Base-by-base conservation (phyloP, 2,329 filamentous ascomycete species). In the Claviceps maximensis region DNA sequence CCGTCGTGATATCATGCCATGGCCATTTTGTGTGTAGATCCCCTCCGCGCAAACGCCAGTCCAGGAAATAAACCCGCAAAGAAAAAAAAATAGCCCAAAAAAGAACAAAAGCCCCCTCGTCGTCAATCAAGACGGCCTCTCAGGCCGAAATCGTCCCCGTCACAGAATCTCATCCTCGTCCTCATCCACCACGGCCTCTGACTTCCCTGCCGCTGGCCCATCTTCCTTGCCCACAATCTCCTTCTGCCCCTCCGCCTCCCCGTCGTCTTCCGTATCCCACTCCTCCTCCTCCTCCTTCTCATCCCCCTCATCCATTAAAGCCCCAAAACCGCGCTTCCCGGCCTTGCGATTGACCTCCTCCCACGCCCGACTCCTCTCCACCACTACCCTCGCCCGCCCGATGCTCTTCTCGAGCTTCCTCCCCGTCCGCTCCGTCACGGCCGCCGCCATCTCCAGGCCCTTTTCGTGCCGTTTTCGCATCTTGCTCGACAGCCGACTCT, bases 371-470 rank as follows among this genome's bases (percentile, higher is more conserved):
- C 71, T 70, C 56, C 80, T 67, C 44, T 68, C 62, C 58, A 79
- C 72, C 9, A 80, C 71, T 17, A 59, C 67, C 53, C 69, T 68
- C 0, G 74, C 72, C 50, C 74, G 69, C 12, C 65, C 71, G 58
- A 78, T 71, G 64, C 79, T 83, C 65, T 72, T 75, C 63, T 75
- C 69, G 33, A 80, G 67, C 67, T 81, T 83, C 58, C 62, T 69
- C 56, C 72, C 70, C 12, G 77, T 83, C 58, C 78, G 75, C 63
- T 83, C 81, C 63, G 77, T 67, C 52, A 84, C 65, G 38, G 78
- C 78, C 63, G 77, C 78, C 31, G 80, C 81, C 61, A 76, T 75
- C 63, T 82, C 79, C 56, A 78, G 68, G 49, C 70, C 76, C 61
- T 73, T 77, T 60, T 83, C 79, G 45, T 79, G 75, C 47, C 81